Evolutionary conservation across 2,329 filamentous ascomycete species (phyloP).

Genomic region (Corniculantispora saksenae): DNA sequence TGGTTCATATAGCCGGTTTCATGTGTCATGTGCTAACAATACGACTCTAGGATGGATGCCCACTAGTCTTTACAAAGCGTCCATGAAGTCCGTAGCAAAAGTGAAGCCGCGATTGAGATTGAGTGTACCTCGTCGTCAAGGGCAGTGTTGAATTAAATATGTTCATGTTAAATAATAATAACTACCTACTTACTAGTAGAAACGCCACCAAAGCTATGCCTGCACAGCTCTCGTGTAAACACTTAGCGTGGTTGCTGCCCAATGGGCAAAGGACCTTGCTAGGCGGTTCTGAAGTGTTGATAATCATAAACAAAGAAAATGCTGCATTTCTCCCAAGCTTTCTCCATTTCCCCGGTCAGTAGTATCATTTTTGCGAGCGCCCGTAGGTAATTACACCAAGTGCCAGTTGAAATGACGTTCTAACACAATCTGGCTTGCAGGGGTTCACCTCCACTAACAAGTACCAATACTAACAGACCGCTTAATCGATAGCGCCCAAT

Average conservation of each 20-base stretch:
- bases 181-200: too few species aligned
- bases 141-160: too few species aligned
- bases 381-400: not conserved
- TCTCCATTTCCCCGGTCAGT: not conserved
- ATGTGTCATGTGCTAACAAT: not conserved
- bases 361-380: not conserved
- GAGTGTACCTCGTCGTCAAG: too few species aligned
- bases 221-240: too few species aligned
- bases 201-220: too few species aligned
- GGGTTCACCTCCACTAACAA: constrained; percentile 9
- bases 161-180: too few species aligned
- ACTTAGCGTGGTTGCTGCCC: not conserved
- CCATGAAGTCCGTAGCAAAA: not conserved
- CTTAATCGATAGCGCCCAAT: constrained; percentile 9
- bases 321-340: too few species aligned
- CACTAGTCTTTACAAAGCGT: constrained; percentile 37
- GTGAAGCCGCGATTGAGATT: too few species aligned
- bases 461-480: constrained; percentile 3
- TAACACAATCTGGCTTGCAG: not conserved
- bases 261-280: not conserved
- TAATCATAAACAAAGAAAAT: not conserved
- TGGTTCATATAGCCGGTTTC: not conserved
- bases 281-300: too few species aligned
- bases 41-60: constrained; percentile 35
- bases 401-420: constrained; percentile 6